Evolutionary conservation across 2,329 filamentous ascomycete species (phyloP).

Genomic region (Nothophaeocryptopus gaeumannii): DNA sequence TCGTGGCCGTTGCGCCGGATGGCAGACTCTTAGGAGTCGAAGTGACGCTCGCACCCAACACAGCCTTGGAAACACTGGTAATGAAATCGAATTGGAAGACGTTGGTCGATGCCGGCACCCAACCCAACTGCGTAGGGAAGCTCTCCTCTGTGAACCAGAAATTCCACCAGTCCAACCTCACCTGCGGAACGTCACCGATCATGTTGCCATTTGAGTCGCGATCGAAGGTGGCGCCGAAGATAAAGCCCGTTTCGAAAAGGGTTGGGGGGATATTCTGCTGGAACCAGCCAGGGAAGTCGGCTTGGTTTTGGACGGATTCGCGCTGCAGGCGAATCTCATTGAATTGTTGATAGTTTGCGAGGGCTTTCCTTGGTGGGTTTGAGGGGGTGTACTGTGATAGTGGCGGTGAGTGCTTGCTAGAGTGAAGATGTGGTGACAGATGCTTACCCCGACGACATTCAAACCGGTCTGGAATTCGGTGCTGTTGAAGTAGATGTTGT

Average conservation of each 20-base stretch:
- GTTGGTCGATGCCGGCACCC: neutral
- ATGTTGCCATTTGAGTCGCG: neutral
- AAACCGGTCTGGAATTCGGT: conserved; percentile 9
- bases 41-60: too few relatives aligned
- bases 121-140: conserved; percentile 11
- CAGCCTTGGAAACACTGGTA: too few relatives aligned
- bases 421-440: neutral
- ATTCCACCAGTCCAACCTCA: conserved; percentile 12
- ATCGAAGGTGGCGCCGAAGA: neutral
- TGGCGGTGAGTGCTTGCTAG: neutral
- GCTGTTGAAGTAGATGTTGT: conserved; percentile 12
- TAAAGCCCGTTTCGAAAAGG: conserved; percentile 12
- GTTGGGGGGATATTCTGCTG: conserved; percentile 4
- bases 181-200: neutral
- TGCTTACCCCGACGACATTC: conserved; percentile 1
- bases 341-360: conserved; percentile 12
- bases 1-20: too few relatives aligned
- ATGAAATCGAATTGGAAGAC: too few relatives aligned
- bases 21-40: too few relatives aligned
- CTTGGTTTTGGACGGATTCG: conserved; percentile 4
- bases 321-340: conserved; percentile 13
- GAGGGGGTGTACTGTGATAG: conserved; percentile 4
- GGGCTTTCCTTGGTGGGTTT: conserved; percentile 4
- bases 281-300: conserved; percentile 13
- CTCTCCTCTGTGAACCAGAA: conserved; percentile 13